Base-by-base conservation (phyloP, 2,329 filamentous ascomycete species). In the Pseudogymnoascus destructans region DNA sequence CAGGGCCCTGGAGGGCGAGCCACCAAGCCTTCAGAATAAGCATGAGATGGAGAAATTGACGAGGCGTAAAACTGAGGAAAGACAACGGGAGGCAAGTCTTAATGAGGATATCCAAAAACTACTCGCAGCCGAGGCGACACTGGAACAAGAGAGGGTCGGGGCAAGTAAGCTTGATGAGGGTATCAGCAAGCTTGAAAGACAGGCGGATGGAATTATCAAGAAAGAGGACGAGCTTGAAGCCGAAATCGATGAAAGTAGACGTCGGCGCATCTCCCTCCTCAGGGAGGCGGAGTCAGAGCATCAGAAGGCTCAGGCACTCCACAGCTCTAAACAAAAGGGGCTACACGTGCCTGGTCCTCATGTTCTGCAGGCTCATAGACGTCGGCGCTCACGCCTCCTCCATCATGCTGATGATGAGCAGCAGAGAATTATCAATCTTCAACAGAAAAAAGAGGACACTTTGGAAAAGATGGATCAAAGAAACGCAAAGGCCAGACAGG, bases 71-170 rank as follows among this genome's bases (percentile, higher is more conserved):
- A 30, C 46, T 11, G 46, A 52, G 46, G 46, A 52, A 52, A 52
- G 46, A 19, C 3, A 52, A 17, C 15, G 46, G 5, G 46, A 52
- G 46, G 25, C 25, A 11, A 52, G 25, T 17, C 46, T 52, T 30
- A 52, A 52, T 15, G n/a, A 52, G 46, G 46, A 52, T 52, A 52
- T 52, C 5, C 46, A 52, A 52, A 52, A 52, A 17, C 46, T 52
- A 11, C 46, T 52, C 9, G 46, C 25, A 19, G 46, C 46, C n/a
- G n/a, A 30, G 46, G 46, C 46, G 10, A 15, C 46, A 13, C 25
- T 52, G 9, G 46, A 52, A 52, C 46, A 52, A 13, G 46, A 52
- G 9, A 30, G 46, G 3, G 25, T 2, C 1, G 46, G 46, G n/a
- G 25, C 46, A 17, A 52, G 3, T 30, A 52, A 17, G 25, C 46